Base-by-base conservation (phyloP, 345 rosid species). In the Populus ilicifolia region DNA sequence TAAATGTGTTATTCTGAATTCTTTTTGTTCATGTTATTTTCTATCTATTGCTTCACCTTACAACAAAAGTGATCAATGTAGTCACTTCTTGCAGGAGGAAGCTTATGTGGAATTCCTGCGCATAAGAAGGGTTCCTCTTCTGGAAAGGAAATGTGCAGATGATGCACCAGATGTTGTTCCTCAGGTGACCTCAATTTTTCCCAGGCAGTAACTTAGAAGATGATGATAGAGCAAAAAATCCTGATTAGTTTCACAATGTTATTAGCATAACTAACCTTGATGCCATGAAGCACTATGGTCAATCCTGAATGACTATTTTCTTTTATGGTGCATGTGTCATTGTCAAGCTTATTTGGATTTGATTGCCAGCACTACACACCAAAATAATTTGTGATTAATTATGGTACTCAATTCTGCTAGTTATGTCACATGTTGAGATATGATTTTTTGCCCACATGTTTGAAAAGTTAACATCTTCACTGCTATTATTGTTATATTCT, bases 31-130 rank as follows among this genome's bases (percentile, higher is more conserved):
- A 13, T 54, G 20, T 5, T 17, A 41, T 70, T 52, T 3, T 35
- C 33, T 29, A 35, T 73, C 33, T 23, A 33, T 50, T 27, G 44
- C 33, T n/a, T 69, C n/a, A 54, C 18, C 30, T 44, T 71, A 64
- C 36, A 35, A 70, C 44, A 64, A 74, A 69, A 64, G 25, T 25
- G 43, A 64, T 72, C 35, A 25, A 70, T 77, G 46, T 48, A 38
- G 10, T 21, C 73, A 29, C 64, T 62, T 56, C 71, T 23, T 85
- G 66, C 85, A 93, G 99, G 99, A 93, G 85, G 95, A 89, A 87
- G 94, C 91, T 7, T 96, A 93, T 85, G 93, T 92, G 61, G 93
- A 88, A 85, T 94, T 89, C 86, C 87, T 94, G 85, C 86, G 80
- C 44, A 83, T 87, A 81, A 90, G 89, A 82, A 87, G 97, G 83